A percentile compares a stretch with the other conserved stretches of the same genome.
phyloP scores from a whole-genome alignment of 1,139 yeast genomes.

The Debaryomycetaceae sp. region DNA sequence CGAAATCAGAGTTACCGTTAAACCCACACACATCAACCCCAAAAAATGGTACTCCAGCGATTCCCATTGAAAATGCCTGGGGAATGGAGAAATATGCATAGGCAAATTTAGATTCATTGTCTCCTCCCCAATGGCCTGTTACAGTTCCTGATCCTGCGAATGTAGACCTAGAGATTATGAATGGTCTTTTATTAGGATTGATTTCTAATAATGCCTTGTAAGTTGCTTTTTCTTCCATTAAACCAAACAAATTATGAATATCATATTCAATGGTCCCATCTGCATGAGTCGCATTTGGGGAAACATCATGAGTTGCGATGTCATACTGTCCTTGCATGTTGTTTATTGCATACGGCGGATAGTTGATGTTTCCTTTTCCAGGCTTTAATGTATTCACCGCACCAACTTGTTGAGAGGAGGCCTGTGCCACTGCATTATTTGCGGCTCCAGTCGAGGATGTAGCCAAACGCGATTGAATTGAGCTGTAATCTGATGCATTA shows the following conservation, averaged over 20 bases:
- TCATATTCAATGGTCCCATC: slow-evolving; percentile 30
- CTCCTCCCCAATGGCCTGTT: slow-evolving; percentile 25
- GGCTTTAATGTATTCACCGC: slow-evolving; percentile 17
- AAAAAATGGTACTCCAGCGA: slow-evolving; percentile 20
- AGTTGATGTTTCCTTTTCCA: slow-evolving; percentile 27
- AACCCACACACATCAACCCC: slow-evolving; percentile 24
- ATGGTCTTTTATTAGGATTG: slow-evolving; percentile 18
- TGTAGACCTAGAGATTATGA: slow-evolving; percentile 18
- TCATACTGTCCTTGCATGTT: slow-evolving; percentile 23
- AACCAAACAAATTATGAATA: slow-evolving; percentile 18
- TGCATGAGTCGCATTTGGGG: slow-evolving; percentile 28
- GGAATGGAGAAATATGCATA: slow-evolving; percentile 21
- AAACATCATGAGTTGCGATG: slow-evolving; percentile 24
- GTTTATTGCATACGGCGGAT: slow-evolving; percentile 30
- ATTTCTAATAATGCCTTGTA: slow-evolving; percentile 16
- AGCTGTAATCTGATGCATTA: slow-evolving; percentile 18
- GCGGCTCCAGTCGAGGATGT: slow-evolving; percentile 11
- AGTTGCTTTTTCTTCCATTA: slow-evolving; percentile 17
- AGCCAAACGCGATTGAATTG: slow-evolving; percentile 13
- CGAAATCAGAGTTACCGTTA: slow-evolving; percentile 20
- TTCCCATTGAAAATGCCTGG: slow-evolving; percentile 20
- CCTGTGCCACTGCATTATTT: slow-evolving; percentile 8
- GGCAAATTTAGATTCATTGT: slow-evolving; percentile 17
- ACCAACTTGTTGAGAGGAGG: slow-evolving; percentile 14
- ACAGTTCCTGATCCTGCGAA: slow-evolving; percentile 18